Percentiles rank a stretch among this genome's conserved stretches.
phyloP scores from a whole-genome alignment of 352 stramenopile species.

The Pythium volutum region DNA sequence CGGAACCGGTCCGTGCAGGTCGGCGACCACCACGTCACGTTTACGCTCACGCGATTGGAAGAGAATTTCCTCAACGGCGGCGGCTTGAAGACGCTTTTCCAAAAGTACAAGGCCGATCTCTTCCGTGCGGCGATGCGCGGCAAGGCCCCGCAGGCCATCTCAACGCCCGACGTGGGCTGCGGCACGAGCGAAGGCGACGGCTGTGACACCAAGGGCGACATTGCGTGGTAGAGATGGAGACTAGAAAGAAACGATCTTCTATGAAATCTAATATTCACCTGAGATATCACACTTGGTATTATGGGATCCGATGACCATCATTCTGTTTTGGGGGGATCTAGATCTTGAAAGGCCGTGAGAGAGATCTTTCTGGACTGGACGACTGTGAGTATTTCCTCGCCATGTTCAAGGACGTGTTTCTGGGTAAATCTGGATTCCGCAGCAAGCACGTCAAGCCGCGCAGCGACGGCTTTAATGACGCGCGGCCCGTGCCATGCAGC shows the following conservation, averaged over 20 bases:
- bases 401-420: conserved; percentile 64
- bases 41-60: conserved; percentile 73
- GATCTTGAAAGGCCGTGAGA: conserved; percentile 24
- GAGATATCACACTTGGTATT: too few species aligned
- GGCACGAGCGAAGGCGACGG: conserved; percentile 17
- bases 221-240: conserved; percentile 19
- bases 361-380: background rate
- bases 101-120: conserved; percentile 82
- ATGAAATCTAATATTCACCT: conserved; percentile 11
- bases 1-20: conserved; percentile 64
- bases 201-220: conserved; percentile 12
- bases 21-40: conserved; percentile 54
- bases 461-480: conserved; percentile 25
- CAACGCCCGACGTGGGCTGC: conserved; percentile 57
- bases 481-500: conserved; percentile 31
- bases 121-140: conserved; percentile 76
- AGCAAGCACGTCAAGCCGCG: conserved; percentile 41
- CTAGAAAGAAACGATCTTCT: too few species aligned
- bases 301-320: background rate
- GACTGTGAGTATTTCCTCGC: background rate
- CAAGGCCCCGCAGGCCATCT: conserved; percentile 59
- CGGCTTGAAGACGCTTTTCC: conserved; percentile 72
- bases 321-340: background rate
- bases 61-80: conserved; percentile 80
- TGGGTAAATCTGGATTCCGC: conserved; percentile 53